Percentiles rank a stretch among this genome's conserved stretches.
These are phyloP conservation scores for Diospyros lotus DNA, from an alignment of 148 eudicot genomes.

Conservation along the genomic window DNA sequence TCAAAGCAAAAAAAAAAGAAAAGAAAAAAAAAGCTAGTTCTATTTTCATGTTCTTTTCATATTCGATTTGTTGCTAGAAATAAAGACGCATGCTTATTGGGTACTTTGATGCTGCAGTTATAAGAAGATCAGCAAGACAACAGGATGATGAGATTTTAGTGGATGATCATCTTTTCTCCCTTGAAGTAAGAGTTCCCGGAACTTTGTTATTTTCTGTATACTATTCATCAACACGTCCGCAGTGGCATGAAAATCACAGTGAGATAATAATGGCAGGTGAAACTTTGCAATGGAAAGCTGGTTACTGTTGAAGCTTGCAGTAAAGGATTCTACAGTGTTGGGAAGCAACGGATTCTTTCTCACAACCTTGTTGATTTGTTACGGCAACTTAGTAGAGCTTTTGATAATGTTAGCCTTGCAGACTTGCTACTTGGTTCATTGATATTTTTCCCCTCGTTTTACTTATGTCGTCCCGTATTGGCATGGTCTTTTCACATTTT, in stretches of 20 bases:
- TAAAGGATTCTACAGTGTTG: slow-evolving; percentile 69
- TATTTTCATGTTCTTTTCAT: not conserved
- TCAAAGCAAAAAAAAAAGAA: not conserved
- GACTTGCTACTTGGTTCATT: slow-evolving; percentile 4
- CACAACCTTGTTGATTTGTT: slow-evolving; percentile 94
- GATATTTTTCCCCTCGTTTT: not conserved
- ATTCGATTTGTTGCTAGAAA: not conserved
- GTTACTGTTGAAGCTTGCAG: slow-evolving; percentile 75
- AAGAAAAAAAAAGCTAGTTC: not conserved
- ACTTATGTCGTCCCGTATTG: not conserved
- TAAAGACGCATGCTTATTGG: not conserved
- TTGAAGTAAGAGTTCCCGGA: slow-evolving; percentile 54
- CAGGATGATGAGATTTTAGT: slow-evolving; percentile 44
- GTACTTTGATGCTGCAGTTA: slow-evolving; percentile 40
- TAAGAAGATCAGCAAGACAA: slow-evolving; percentile 54
- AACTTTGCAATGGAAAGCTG: slow-evolving; percentile 92
- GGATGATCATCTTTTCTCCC: slow-evolving; percentile 73
- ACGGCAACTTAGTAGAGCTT: slow-evolving; percentile 87
- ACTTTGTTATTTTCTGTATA: not conserved
- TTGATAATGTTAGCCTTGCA: slow-evolving; percentile 69
- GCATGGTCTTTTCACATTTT: no score
- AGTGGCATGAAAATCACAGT: slow-evolving; percentile 10
- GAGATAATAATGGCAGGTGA: slow-evolving; percentile 49
- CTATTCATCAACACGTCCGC: not conserved
- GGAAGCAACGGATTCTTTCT: slow-evolving; percentile 82